Conservation (phyloP, 2,329 filamentous ascomycete genomes). For the Alternaria hordeiaustralica region DNA sequence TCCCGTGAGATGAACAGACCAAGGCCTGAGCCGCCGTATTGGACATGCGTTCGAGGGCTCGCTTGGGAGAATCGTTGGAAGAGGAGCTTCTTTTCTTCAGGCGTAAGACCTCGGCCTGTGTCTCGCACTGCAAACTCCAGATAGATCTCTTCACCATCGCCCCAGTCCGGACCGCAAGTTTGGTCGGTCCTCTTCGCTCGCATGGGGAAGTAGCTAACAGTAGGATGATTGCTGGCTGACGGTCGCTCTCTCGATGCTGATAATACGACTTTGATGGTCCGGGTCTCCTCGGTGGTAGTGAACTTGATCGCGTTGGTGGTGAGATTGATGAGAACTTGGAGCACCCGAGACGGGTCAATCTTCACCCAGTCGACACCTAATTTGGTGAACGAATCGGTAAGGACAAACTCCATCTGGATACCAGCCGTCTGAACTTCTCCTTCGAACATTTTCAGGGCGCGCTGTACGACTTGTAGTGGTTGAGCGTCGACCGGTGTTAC, state of each 20-base stretch:
- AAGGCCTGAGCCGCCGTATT: slow-evolving; percentile 80
- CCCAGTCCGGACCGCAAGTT: slow-evolving; percentile 69
- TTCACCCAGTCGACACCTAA: slow-evolving; percentile 71
- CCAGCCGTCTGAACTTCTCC: slow-evolving; percentile 73
- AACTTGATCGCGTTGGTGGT: slow-evolving; percentile 85
- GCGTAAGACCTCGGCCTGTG: slow-evolving; percentile 75
- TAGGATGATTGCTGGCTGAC: slow-evolving; percentile 48
- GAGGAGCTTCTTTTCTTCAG: slow-evolving; percentile 74
- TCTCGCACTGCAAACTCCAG: slow-evolving; percentile 78
- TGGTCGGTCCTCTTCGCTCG: slow-evolving; percentile 57
- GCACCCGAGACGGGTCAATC: slow-evolving; percentile 75
- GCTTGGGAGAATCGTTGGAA: slow-evolving; percentile 83
- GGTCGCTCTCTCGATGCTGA: slow-evolving; percentile 66
- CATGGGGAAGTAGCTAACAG: slow-evolving; percentile 68
- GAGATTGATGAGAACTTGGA: slow-evolving; percentile 77
- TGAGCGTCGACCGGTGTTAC: slow-evolving; percentile 73
- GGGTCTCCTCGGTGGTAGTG: slow-evolving; percentile 67
- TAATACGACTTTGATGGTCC: slow-evolving; percentile 70
- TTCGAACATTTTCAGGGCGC: slow-evolving; percentile 79
- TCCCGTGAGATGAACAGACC: slow-evolving; percentile 80
- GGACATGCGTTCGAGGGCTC: slow-evolving; percentile 75
- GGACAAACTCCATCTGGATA: slow-evolving; percentile 69
- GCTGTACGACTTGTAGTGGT: slow-evolving; percentile 69
- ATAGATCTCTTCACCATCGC: slow-evolving; percentile 68
- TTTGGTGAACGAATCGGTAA: slow-evolving; percentile 67